Conservation (phyloP, 129 eudicot genomes). For the Artemisia argyi region DNA sequence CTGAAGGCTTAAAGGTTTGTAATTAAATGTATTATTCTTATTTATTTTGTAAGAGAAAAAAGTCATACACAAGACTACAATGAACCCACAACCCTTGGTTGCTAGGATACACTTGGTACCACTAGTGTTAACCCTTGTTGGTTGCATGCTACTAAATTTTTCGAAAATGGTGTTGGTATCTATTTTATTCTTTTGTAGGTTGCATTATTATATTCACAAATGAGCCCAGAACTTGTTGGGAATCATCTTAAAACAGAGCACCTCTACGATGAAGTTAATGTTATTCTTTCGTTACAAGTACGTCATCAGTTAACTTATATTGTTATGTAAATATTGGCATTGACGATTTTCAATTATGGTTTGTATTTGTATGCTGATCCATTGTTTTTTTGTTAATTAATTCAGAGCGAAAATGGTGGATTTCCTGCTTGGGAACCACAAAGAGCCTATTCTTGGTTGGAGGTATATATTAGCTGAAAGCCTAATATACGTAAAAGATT, state of each 20-base stretch:
- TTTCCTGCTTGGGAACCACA: conserved; percentile 84
- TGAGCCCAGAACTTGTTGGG: conserved; percentile 52
- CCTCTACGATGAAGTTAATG: conserved; percentile 63
- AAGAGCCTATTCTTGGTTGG: conserved; percentile 67
- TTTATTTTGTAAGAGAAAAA: too few species aligned
- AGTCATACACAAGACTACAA: too few species aligned
- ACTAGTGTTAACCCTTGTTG: too few species aligned
- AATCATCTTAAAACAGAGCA: conserved; percentile 38
- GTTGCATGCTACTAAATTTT: not conserved
- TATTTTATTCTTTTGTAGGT: conserved; percentile 29
- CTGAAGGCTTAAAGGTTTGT: conserved; percentile 68
- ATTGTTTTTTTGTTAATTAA: not conserved
- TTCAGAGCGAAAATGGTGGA: conserved; percentile 69
- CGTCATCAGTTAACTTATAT: not conserved
- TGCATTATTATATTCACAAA: conserved; percentile 52
- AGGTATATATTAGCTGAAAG: conserved; percentile 39
- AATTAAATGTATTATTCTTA: not conserved
- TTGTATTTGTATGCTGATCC: not conserved
- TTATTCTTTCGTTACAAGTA: conserved; percentile 70
- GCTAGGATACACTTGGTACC: too few species aligned
- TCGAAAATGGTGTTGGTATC: not conserved
- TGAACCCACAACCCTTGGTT: too few species aligned
- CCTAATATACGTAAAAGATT: not conserved
- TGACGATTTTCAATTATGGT: not conserved
- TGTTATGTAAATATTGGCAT: conserved; percentile 11